phyloP scores from a whole-genome alignment of 2,329 filamentous ascomycete genomes.

The Leptographium wingfieldii region DNA sequence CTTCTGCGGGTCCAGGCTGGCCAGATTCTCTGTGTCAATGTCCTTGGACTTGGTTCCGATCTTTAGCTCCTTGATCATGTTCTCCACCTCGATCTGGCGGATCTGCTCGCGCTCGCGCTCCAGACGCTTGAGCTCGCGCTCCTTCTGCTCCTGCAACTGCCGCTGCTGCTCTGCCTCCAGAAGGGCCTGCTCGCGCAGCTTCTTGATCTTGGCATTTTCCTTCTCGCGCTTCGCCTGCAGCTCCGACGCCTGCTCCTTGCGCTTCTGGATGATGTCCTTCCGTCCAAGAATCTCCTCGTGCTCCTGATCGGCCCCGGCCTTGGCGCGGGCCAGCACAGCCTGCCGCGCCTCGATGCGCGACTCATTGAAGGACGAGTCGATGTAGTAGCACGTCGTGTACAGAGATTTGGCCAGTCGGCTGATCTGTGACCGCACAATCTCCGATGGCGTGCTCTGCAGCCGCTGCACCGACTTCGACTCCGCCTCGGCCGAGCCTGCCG shows the following conservation, averaged over 20 bases:
- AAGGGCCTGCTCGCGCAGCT: constrained; percentile 72
- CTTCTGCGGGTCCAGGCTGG: constrained; percentile 76
- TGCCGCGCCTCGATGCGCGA: constrained; percentile 66
- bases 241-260: constrained; percentile 90
- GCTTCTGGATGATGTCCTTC: constrained; percentile 87
- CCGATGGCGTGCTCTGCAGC: constrained; percentile 91
- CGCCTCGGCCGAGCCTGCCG: constrained; percentile 73
- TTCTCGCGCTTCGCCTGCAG: constrained; percentile 79
- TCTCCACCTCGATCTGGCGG: constrained; percentile 86
- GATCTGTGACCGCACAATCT: constrained; percentile 92
- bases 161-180: constrained; percentile 84
- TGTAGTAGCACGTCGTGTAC: constrained; percentile 89
- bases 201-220: constrained; percentile 82
- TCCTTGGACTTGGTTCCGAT: constrained; percentile 63
- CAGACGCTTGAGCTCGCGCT: constrained; percentile 75
- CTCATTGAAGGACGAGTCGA: constrained; percentile 81
- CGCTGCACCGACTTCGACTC: constrained; percentile 81
- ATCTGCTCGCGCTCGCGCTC: constrained; percentile 83
- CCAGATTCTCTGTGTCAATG: constrained; percentile 69
- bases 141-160: constrained; percentile 81
- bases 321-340: constrained; percentile 67
- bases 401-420: constrained; percentile 83
- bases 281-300: constrained; percentile 74
- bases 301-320: constrained; percentile 83
- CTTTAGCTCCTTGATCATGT: constrained; percentile 84